phyloP scores from a whole-genome alignment of 345 rosid species.

The Gossypium herbaceum region DNA sequence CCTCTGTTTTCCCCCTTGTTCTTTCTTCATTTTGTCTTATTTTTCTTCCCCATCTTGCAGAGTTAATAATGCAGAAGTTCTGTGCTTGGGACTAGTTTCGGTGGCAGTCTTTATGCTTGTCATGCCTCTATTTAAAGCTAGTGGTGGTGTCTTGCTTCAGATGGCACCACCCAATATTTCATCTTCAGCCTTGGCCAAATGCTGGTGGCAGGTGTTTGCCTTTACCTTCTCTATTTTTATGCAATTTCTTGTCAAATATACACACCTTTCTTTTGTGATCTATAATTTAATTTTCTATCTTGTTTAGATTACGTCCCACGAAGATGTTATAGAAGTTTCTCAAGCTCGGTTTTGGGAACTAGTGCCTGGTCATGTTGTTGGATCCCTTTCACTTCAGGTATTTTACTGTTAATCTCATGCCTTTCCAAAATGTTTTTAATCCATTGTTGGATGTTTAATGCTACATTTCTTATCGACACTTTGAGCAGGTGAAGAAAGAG shows the following conservation, averaged over 20 bases:
- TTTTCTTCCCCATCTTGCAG: slow-evolving; percentile 38
- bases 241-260: background rate
- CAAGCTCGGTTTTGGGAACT: slow-evolving; percentile 93
- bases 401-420: background rate
- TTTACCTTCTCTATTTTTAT: background rate
- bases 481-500: slow-evolving; percentile 60
- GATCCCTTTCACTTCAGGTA: slow-evolving; percentile 80
- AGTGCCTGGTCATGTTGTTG: slow-evolving; percentile 87
- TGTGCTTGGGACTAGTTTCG: slow-evolving; percentile 88
- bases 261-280: background rate
- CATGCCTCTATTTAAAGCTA: slow-evolving; percentile 79
- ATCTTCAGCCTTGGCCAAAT: slow-evolving; percentile 80
- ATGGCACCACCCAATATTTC: slow-evolving; percentile 88
- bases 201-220: slow-evolving; percentile 74
- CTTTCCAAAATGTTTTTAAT: background rate
- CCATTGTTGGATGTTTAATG: background rate
- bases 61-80: slow-evolving; percentile 89
- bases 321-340: slow-evolving; percentile 70
- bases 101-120: slow-evolving; percentile 77
- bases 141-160: slow-evolving; percentile 86
- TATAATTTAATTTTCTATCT: background rate
- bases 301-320: slow-evolving; percentile 58
- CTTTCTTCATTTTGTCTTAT: background rate
- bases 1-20: background rate
- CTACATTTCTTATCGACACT: slow-evolving; percentile 2